Evolutionary conservation across 2,329 filamentous ascomycete species (phyloP), one percentile per base, ranked within the genome.

Genomic region (Pyricularia pennisetigena): DNA sequence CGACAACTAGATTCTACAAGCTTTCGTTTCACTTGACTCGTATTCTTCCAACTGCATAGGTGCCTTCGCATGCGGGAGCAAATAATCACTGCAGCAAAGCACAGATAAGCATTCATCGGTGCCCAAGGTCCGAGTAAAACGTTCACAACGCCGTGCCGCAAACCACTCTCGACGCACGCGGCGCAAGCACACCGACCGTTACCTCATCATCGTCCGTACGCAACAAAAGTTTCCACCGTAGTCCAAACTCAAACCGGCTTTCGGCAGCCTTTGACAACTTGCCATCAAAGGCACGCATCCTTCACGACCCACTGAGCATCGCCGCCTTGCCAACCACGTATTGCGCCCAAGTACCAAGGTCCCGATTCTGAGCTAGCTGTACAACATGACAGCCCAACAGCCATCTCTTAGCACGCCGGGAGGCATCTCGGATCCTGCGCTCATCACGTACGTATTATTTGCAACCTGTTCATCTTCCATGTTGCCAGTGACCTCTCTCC

Each of bases 341-440:
- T 54, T 54, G 41, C 41, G 41, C 41, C 16, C 41, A 54, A 54
- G 20, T n/a, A n/a, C 41, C 41, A 54, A 54, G 20, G 41, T 54
- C 20, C 41, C 20, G 20, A n/a, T n/a, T 14, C 16, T 54, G 41
- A 54, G 41, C 41, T 54, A 35, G 32, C 63, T 64, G 20, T 29
- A 24, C 29, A 67, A 54, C 7, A 67, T 67, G 65, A 57, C 65
- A 54, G 65, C 65, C 57, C 65, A 66, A 57, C 65, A 35, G 65
- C 24, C 65, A 16, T 67, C 65, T 24, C 49, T 67, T 24, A 59
- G 41, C 61, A 72, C 71, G 67, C 71, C 72, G 66, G 72, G 72
- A 28, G 72, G 72, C 68, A 73, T 73, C 68, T 73, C 72, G 30
- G 72, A 73, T 67, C 72, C 72, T 64, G 71, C 72, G 32, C 70